These are phyloP conservation scores for Suhomyces kunorum DNA, from an alignment of 1,139 yeast species.

Conservation along the genomic window DNA sequence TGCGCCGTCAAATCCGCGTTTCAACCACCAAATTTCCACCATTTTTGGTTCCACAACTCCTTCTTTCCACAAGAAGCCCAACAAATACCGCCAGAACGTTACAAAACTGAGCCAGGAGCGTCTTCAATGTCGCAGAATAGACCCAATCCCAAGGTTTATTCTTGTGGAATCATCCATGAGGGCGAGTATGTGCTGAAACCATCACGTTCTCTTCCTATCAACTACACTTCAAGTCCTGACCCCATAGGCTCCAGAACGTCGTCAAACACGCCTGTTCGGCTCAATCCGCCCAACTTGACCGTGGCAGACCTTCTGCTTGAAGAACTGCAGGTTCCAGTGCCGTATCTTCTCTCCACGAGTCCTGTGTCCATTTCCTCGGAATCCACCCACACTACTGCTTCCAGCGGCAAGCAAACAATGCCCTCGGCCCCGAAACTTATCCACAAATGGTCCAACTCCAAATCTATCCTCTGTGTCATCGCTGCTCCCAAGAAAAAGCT, in stretches of 20 bases:
- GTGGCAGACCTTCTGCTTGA: slow-evolving; percentile 7
- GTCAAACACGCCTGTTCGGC: slow-evolving; percentile 23
- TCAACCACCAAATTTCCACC: background rate
- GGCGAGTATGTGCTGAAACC: slow-evolving; percentile 34
- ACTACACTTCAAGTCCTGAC: slow-evolving; percentile 22
- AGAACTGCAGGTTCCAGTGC: background rate
- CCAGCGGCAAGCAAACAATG: background rate
- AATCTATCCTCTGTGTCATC: slow-evolving; percentile 77
- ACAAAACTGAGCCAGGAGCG: no score
- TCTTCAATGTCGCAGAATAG: background rate
- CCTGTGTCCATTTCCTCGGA: slow-evolving; percentile 6
- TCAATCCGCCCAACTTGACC: slow-evolving; percentile 23
- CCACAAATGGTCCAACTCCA: slow-evolving; percentile 76
- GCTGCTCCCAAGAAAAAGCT: slow-evolving; percentile 59
- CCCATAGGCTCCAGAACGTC: slow-evolving; percentile 15
- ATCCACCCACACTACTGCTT: slow-evolving; percentile 1
- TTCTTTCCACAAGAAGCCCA: no score
- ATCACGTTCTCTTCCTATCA: slow-evolving; percentile 33
- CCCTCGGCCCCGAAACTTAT: slow-evolving; percentile 25
- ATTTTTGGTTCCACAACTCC: background rate
- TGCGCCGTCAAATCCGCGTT: background rate
- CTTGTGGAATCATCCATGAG: slow-evolving; percentile 31
- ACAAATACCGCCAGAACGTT: no score
- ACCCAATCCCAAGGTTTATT: slow-evolving; percentile 7
- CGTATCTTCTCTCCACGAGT: slow-evolving; percentile 4